Evolutionary conservation across 1,139 yeast genomes (phyloP), one percentile per base, ranked within the genome.

Genomic region (Scheffersomyces illinoinensis): DNA sequence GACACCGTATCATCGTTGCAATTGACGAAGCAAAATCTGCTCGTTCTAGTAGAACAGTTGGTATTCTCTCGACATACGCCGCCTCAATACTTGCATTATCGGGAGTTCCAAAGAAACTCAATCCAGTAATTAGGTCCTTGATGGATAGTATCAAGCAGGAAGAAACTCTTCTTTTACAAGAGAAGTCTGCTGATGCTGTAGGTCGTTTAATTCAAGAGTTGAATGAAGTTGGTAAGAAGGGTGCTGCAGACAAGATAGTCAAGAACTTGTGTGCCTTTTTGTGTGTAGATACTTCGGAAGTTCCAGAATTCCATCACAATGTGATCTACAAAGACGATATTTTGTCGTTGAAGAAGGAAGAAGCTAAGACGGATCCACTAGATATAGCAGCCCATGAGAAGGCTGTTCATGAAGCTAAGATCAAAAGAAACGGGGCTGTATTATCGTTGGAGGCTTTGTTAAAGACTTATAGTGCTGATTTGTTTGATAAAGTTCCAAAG

Each of bases 201-300:
- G 85, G 95, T 2, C 75, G 77, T 47, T 79, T 96, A 59, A 85
- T 93, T 49, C 71, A 76, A 43, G 82, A 85, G 65, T 82, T 96
- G 62, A 78, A 86, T 51, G 72, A 71, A 0, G 77, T 76, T 14
- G 87, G 85, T 12, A 93, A 93, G 67, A 73, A 73, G 21, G 87
- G 88, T 51, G 96, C 96, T 2, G 88, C 95, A 3, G 97, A 92
- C 66, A 96, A 95, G 70, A 89, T 95, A 64, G 85, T 91, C 56
- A 93, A 92, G 70, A 96, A 96, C 68, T 77, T 96, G 58, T 91
- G 98, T 75, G 97, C 96, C 1, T 95, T 95, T 70, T 73, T 95
- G 54, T 95, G 99, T 77, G 98, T 93, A 51, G 99, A 95, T 71
- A 92, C 97, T 0, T 85, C 96, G 5, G 98, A 93, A 71, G 98